These are phyloP conservation scores for Aurantiochytrium sp. DNA, from an alignment of 108 stramenopile genomes.

Conservation along the genomic window DNA sequence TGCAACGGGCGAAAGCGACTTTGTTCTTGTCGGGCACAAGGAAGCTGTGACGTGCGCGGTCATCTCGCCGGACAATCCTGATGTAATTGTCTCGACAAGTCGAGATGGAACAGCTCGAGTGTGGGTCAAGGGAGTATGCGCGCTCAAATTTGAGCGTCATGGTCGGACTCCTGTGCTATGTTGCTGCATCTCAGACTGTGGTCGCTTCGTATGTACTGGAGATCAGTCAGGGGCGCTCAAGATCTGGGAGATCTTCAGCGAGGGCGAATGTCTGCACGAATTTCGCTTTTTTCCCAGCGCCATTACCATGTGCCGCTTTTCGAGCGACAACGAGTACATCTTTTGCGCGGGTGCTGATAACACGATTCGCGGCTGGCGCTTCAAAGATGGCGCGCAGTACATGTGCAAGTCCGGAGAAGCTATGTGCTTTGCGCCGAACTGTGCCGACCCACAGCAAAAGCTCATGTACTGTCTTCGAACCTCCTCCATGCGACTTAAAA, in stretches of 20 bases:
- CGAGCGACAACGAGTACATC: slow-evolving; percentile 5
- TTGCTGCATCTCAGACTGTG: not conserved
- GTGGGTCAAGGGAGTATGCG: not conserved
- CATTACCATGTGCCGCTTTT: not conserved
- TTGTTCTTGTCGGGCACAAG: not conserved
- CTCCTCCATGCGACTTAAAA: not conserved
- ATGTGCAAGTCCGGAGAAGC: slow-evolving; percentile 19
- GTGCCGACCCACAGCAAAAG: not conserved
- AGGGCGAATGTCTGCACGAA: not conserved
- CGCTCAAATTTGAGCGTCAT: not conserved
- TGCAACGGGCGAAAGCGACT: not conserved
- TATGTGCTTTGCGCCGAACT: not conserved
- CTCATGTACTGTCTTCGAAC: not conserved
- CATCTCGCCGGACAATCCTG: not conserved
- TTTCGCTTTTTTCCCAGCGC: not conserved
- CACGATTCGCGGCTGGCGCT: not conserved
- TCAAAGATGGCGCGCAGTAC: not conserved
- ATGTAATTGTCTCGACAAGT: not conserved
- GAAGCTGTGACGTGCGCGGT: slow-evolving; percentile 4
- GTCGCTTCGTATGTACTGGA: not conserved
- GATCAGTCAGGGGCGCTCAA: not conserved
- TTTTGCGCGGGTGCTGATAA: not conserved
- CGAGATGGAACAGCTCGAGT: not conserved
- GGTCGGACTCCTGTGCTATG: not conserved
- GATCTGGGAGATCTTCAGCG: slow-evolving; percentile 13